A percentile compares a stretch with the other conserved stretches of the same genome.
Conservation (phyloP, 1,284 basidiomycete species). For the Entoloma clypeatum region DNA sequence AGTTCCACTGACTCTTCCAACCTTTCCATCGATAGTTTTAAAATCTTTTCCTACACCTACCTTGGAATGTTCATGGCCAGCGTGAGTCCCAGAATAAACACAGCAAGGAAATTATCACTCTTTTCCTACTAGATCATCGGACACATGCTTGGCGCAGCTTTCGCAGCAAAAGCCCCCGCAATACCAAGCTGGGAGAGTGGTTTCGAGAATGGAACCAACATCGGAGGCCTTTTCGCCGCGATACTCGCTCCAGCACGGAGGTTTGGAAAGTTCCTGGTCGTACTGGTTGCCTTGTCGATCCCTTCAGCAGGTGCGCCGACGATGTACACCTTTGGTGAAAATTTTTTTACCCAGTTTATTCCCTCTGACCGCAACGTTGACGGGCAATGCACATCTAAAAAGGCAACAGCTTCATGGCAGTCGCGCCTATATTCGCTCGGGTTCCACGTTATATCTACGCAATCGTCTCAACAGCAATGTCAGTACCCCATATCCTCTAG, state of each 20-base stretch:
- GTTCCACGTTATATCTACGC: slow-evolving; percentile 68
- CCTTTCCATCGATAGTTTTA: slow-evolving; percentile 27
- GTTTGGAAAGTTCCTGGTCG: slow-evolving; percentile 49
- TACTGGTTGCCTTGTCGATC: slow-evolving; percentile 44
- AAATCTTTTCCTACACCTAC: slow-evolving; percentile 64
- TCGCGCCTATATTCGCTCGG: slow-evolving; percentile 48
- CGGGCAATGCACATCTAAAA: neutral
- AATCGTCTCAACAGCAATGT: slow-evolving; percentile 73
- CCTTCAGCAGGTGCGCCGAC: slow-evolving; percentile 62
- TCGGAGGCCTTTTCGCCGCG: slow-evolving; percentile 55
- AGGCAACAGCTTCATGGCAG: slow-evolving; percentile 67
- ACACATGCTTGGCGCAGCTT: slow-evolving; percentile 63
- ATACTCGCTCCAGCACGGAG: slow-evolving; percentile 48
- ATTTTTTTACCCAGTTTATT: neutral
- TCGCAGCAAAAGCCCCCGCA: slow-evolving; percentile 52
- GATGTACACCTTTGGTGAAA: slow-evolving; percentile 67
- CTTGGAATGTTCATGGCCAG: slow-evolving; percentile 60
- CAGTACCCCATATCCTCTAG: slow-evolving; percentile 14
- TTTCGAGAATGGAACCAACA: slow-evolving; percentile 50
- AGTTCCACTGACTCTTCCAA: neutral
- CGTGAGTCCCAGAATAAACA: slow-evolving; percentile 29
- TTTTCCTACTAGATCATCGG: slow-evolving; percentile 41
- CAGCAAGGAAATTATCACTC: slow-evolving; percentile 4
- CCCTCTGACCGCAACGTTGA: neutral
- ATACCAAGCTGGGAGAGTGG: slow-evolving; percentile 57